Evolutionary conservation across 1,139 yeast genomes (phyloP), one percentile per base, ranked within the genome.

Genomic region (Debaryomycetaceae sp.): DNA sequence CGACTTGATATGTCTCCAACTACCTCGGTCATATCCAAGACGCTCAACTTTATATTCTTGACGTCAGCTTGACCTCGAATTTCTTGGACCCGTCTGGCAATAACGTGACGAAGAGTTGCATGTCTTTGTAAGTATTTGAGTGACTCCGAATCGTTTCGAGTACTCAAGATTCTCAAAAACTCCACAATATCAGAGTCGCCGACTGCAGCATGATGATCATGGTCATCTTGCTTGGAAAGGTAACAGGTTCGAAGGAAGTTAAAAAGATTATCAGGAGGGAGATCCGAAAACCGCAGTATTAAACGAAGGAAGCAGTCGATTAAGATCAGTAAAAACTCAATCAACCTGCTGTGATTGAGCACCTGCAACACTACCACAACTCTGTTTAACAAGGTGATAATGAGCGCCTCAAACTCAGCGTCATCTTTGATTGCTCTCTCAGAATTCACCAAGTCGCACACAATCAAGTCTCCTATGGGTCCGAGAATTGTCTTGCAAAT

Each of bases 1-100:
- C 53, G 57, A 2, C 68, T 67, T 14, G 58, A 43, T 27, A 49
- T 58, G 1, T 74, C 68, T n/a, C 70, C 70, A 37, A 60, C 55
- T 1, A 64, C 58, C 4, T 48, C 42, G 4, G 61, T 49, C 59
- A 66, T 63, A 29, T 62, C 65, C 3, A 45, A 31, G 14, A 65
- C 59, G 28, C 49, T 48, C 23, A 55, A 44, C 51, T 5, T 57
- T 53, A 1, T 35, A 26, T 18, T 51, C 56, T 17, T 43, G 37
- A 26, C 11, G 12, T 16, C 11, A 9, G 44, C 39, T 23, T 42
- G 46, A 4, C 53, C 48, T 23, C 51, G 31, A 4, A 57, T 31
- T 4, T 33, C 29, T 22, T 55, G 51, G 27, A 43, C 56, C 21
- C 49, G 51, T 28, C 52, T 52, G 28, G 41, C 42, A 26, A 65